These are phyloP conservation scores for Paramecium bursaria DNA, from an alignment of 73 alveolate species.

Conservation along the genomic window DNA sequence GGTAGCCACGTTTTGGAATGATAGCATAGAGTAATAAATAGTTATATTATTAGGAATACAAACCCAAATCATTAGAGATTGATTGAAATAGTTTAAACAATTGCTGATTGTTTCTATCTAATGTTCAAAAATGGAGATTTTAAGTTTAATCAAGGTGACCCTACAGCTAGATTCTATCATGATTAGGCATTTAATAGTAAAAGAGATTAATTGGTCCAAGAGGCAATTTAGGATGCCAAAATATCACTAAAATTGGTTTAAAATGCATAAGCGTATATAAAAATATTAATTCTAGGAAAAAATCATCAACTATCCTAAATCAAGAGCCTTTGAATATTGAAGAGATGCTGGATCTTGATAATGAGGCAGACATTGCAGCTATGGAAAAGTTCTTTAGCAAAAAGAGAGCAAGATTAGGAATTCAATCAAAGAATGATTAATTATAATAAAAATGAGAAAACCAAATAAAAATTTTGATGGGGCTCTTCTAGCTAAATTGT, in stretches of 20 bases:
- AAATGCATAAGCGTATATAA: not conserved
- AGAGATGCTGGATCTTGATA: conserved; percentile 59
- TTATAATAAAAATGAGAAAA: not conserved
- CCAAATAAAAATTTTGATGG: conserved; percentile 21
- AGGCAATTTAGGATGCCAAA: conserved; percentile 17
- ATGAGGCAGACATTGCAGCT: conserved; percentile 31
- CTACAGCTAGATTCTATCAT: conserved; percentile 42
- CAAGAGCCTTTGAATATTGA: conserved; percentile 46
- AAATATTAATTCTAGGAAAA: conserved; percentile 4
- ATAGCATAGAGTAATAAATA: conserved; percentile 14
- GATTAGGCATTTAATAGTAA: conserved; percentile 4
- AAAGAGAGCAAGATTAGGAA: conserved; percentile 43
- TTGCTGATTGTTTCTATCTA: conserved; percentile 43
- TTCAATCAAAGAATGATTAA: no score
- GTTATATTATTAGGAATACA: not conserved
- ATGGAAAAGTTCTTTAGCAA: conserved; percentile 42
- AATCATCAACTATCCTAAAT: not conserved
- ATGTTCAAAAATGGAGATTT: conserved; percentile 42
- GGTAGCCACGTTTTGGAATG: conserved; percentile 60
- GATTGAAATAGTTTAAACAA: conserved; percentile 3
- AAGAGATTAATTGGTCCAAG: conserved; percentile 30
- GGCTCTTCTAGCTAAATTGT: not conserved
- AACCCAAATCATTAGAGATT: conserved; percentile 22
- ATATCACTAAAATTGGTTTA: not conserved
- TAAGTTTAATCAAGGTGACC: conserved; percentile 47